Evolutionary conservation across 1,284 basidiomycete genomes (phyloP).

Genomic region (Trametes sp.): DNA sequence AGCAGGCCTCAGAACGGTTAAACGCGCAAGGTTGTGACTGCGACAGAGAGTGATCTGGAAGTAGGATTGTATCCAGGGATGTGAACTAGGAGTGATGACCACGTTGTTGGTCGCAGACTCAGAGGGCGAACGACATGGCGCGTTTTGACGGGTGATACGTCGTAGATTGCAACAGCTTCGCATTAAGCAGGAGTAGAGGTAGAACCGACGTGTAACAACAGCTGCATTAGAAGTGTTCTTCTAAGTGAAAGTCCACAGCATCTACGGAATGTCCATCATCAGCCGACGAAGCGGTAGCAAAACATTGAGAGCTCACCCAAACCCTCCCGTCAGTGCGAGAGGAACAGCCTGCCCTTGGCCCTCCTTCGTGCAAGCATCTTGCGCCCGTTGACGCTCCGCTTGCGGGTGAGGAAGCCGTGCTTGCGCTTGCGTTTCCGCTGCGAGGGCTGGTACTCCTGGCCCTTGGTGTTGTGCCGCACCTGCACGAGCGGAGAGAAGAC

Average conservation of each 20-base stretch:
- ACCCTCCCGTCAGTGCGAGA: slow-evolving; percentile 46
- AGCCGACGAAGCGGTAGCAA: background rate
- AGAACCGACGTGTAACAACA: background rate
- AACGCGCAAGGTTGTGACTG: no score
- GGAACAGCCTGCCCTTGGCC: slow-evolving; percentile 49
- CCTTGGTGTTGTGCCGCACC: slow-evolving; percentile 58
- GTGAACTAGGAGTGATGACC: no score
- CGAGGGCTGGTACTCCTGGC: slow-evolving; percentile 88
- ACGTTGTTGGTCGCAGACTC: no score
- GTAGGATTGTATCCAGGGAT: no score
- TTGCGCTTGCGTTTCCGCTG: slow-evolving; percentile 89
- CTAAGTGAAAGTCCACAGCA: no score
- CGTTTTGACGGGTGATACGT: no score
- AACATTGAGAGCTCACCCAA: background rate
- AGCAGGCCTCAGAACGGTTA: no score
- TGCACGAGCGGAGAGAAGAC: slow-evolving; percentile 45
- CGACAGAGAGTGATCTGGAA: no score
- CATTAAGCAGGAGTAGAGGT: slow-evolving; percentile 23
- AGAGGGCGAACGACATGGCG: no score
- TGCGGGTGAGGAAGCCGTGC: slow-evolving; percentile 84
- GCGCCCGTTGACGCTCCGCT: slow-evolving; percentile 66
- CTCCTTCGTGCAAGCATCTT: slow-evolving; percentile 56
- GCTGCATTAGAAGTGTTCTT: background rate
- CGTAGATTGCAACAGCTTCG: background rate
- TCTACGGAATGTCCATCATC: background rate